Base-by-base conservation (phyloP, 1,284 basidiomycete genomes). In the Tylopilus sp. region DNA sequence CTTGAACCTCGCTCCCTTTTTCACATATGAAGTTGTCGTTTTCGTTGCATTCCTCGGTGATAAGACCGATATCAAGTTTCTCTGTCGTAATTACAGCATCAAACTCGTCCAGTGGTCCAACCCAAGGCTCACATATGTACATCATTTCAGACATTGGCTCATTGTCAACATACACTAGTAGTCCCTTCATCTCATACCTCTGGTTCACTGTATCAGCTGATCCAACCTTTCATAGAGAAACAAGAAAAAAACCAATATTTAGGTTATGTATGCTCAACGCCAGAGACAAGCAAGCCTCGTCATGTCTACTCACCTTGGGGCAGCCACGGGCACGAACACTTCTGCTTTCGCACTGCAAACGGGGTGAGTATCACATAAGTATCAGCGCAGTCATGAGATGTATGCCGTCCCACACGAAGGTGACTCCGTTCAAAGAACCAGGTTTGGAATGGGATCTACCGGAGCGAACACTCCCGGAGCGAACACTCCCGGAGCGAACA, bases 241-340 rank as follows among this genome's bases (percentile, higher is more conserved):
- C 33, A 36, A 36, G 33, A 36, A 36, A 36, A 10, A 36, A 36
- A 36, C 6, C 33, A 36, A 36, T 6, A 36, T 36, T 36, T 49
- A 49, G 47, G n/a, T 49, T n/a, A 24, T 49, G n/a, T 22, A 49
- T 12, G 54, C 53, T 59, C 80, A 72, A 71, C 71, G 73, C 76
- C 75, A 77, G 75, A 72, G 70, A 57, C 49, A 58, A 54, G 60
- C 57, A 18, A 41, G 39, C 44, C 4, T 67, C 75, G 75, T 76
- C 74, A 67, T 67, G 47, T 4, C 53, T 65, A 70, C 79, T 74
- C 68, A 91, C 90, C 91, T 93, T 41, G 94, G 94, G 39, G 92
- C 91, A n/a, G 91, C 83, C 57, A 93, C 82, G 53, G 94, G 94
- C 70, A 89, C 84, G 80, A 95, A 95, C 29, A 95, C 94, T 75